Evolutionary conservation across 805 yeast genomes (phyloP).

Genomic region (Candida chauliodis): DNA sequence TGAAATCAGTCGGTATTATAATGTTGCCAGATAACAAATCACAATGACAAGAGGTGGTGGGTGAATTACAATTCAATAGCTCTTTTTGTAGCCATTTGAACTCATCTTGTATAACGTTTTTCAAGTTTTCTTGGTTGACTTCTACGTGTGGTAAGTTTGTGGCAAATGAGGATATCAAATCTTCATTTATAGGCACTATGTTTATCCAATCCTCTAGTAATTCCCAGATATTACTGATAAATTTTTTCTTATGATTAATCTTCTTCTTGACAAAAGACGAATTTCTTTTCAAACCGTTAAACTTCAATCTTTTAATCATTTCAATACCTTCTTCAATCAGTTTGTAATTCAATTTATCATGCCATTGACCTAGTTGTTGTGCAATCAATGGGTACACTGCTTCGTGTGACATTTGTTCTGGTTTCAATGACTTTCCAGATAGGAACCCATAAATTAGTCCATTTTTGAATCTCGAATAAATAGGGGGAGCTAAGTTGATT

Average conservation of each 20-base stretch:
- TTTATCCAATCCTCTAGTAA: conserved; percentile 60
- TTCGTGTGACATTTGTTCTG: conserved; percentile 49
- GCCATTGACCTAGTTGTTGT: conserved; percentile 70
- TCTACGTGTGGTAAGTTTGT: conserved; percentile 23
- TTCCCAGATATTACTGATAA: conserved; percentile 53
- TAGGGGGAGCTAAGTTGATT: conserved; percentile 61
- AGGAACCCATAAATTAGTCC: conserved; percentile 71
- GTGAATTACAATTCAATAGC: conserved; percentile 37
- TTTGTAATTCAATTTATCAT: conserved; percentile 42
- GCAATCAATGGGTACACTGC: conserved; percentile 57
- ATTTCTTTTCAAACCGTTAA: conserved; percentile 1
- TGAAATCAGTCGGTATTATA: conserved; percentile 47
- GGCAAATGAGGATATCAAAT: conserved; percentile 32
- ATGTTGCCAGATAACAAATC: conserved; percentile 75
- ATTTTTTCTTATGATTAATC: conserved; percentile 19
- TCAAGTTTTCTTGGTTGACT: conserved; percentile 21
- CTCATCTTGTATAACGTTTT: conserved; percentile 45
- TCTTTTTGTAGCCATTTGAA: conserved; percentile 48
- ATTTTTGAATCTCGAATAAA: conserved; percentile 65
- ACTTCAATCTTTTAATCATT: conserved; percentile 25
- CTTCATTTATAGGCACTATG: conserved; percentile 51
- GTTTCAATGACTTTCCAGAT: conserved; percentile 58
- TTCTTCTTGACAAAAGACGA: conserved; percentile 9
- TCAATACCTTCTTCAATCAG: conserved; percentile 47
- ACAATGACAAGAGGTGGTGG: conserved; percentile 63